phyloP scores from a whole-genome alignment of 768 basidiomycete genomes.

The Hysterangium stoloniferum region DNA sequence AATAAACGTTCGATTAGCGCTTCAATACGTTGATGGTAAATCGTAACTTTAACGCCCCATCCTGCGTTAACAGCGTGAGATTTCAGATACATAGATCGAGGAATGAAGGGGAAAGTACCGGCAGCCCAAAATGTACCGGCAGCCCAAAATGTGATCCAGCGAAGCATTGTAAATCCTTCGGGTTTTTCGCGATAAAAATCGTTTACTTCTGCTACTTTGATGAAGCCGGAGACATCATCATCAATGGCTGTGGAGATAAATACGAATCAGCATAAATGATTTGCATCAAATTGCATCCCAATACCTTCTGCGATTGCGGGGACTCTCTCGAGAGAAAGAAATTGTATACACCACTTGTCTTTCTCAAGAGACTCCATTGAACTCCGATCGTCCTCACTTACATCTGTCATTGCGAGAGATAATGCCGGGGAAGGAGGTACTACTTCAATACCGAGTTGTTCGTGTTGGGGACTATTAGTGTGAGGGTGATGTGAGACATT shows the following conservation, averaged over 20 bases:
- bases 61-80: no score
- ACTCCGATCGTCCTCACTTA: no score
- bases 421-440: no score
- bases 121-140: slow-evolving; percentile 19
- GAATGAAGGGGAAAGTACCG: neutral
- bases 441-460: no score
- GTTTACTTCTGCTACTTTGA: slow-evolving; percentile 30
- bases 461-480: no score
- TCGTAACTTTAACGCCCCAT: neutral
- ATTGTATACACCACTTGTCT: slow-evolving; percentile 31
- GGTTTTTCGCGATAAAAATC: slow-evolving; percentile 25
- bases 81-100: neutral
- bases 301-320: slow-evolving; percentile 10
- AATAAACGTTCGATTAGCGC: neutral
- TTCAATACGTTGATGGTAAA: neutral
- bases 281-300: no score
- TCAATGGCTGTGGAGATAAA: no score
- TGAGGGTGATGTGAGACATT: no score
- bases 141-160: slow-evolving; percentile 30
- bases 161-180: slow-evolving; percentile 25
- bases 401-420: no score
- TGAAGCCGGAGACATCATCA: slow-evolving; percentile 32
- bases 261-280: no score
- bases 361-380: no score
- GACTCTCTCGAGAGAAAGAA: slow-evolving; percentile 26